Evolutionary conservation across 108 stramenopile species (phyloP).

Genomic region (Epipyxis sp.): DNA sequence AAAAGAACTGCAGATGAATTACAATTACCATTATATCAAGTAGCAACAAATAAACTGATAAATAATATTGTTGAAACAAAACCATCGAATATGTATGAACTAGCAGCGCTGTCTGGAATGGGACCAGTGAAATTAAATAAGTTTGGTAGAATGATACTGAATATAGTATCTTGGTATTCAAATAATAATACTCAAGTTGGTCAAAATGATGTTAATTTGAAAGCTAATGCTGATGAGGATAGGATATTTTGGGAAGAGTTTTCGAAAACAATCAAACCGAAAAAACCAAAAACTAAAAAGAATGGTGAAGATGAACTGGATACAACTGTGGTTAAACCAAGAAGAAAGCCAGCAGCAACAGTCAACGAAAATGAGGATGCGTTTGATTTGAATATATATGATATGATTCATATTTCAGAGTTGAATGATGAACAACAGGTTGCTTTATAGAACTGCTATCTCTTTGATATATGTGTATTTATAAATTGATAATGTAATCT

Average conservation of each 20-base stretch:
- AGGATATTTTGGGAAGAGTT: neutral
- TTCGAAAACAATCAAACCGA: neutral
- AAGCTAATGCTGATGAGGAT: neutral
- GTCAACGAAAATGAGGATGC: neutral
- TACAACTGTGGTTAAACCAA: neutral
- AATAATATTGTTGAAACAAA: neutral
- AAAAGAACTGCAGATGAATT: conserved; percentile 12
- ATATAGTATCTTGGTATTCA: too few relatives aligned
- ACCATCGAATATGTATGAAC: neutral
- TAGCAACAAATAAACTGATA: neutral
- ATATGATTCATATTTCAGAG: neutral
- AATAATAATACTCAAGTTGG: too few relatives aligned
- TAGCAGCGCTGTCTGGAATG: neutral
- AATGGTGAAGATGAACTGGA: neutral
- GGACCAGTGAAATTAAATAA: neutral
- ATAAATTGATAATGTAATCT: too few relatives aligned
- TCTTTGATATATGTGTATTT: too few relatives aligned
- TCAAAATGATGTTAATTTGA: too few relatives aligned
- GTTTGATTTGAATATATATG: neutral
- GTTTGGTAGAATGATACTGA: neutral
- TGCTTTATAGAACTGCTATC: too few relatives aligned
- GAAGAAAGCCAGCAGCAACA: neutral
- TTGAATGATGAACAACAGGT: conserved; percentile 20
- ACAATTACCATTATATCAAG: neutral
- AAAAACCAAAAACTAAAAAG: neutral